These are phyloP conservation scores for Rhizophora mangle DNA, from an alignment of 345 rosid genomes.

Conservation along the genomic window DNA sequence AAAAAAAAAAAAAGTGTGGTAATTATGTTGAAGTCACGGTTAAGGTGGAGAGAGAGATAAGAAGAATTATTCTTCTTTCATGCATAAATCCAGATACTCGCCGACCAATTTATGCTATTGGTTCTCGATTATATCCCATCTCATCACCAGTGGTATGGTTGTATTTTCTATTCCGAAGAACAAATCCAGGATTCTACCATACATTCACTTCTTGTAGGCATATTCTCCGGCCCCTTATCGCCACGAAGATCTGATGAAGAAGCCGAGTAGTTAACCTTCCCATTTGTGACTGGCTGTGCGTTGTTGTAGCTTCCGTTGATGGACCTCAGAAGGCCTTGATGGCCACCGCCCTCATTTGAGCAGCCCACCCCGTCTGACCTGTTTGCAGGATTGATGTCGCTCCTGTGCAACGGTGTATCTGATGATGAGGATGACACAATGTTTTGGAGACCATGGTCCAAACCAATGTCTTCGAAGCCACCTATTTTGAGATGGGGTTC, in stretches of 20 bases:
- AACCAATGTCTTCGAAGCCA: slow-evolving; percentile 41
- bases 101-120: slow-evolving; percentile 7
- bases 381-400: slow-evolving; percentile 10
- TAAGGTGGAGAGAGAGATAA: slow-evolving; percentile 12
- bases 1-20: background rate
- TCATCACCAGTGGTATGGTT: background rate
- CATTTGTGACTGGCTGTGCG: slow-evolving; percentile 29
- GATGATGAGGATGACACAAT: slow-evolving; percentile 18
- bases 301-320: slow-evolving; percentile 34
- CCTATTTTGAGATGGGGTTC: slow-evolving; percentile 31
- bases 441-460: slow-evolving; percentile 26
- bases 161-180: slow-evolving; percentile 55
- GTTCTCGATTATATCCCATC: background rate
- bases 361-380: slow-evolving; percentile 27
- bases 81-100: slow-evolving; percentile 25
- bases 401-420: slow-evolving; percentile 26
- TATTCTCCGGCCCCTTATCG: slow-evolving; percentile 35
- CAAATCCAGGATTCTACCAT: slow-evolving; percentile 87
- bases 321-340: slow-evolving; percentile 38
- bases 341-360: slow-evolving; percentile 32
- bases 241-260: slow-evolving; percentile 36
- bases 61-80: slow-evolving; percentile 31
- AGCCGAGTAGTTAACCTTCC: slow-evolving; percentile 26
- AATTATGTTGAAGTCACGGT: slow-evolving; percentile 33
- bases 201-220: slow-evolving; percentile 47